Base-by-base conservation (phyloP, 495 filamentous ascomycete species). In the Tetracladium marchalianum region DNA sequence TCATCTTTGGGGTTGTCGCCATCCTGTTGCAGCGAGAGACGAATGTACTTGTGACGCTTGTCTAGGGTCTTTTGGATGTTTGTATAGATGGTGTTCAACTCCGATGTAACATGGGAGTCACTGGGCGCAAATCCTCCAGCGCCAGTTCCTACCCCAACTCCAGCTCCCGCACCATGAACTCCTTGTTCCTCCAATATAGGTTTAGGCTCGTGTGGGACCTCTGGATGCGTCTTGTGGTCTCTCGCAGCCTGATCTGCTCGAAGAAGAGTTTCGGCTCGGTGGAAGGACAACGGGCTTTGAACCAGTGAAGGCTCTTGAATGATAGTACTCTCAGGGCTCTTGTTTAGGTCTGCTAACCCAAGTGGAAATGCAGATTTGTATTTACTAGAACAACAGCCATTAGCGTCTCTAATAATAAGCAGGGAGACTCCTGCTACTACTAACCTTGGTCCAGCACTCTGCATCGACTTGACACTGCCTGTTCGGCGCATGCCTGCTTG, bases 1-100 rank as follows among this genome's bases (percentile, higher is more conserved):
- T 83, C 76, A 65, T 97, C 85, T 48, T 85, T 90, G 0, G 92
- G 92, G 54, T 97, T 94, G 55, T 93, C 84, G 6, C 67, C 68
- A 10, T 79, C 71, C 11, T 79, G 73, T 58, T 98, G 92, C 11
- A 90, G 65, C 0, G 93, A 97, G n/a, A 95, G 62, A 4, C 74
- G 68, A 27, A 97, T 83, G 62, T 96, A 97, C 54, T 87, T 95
- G 54, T 87, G 79, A 27, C 92, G 78, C n/a, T 87, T 69, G 52
- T 93, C 82, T 11, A 95, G 61, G 7, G 96, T 75, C 45, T 79
- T 81, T 61, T 87, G 81, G 46, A 97, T 84, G 54, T 90, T 94
- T 48, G 77, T 78, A 56, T 90, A 97, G 46, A 97, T 95, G 12
- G 75, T 74, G 54, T 71, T 75, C 43, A 98, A 63, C 62, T 98